Conservation (phyloP, 2,329 filamentous ascomycete genomes). For the Xylariaceae sp. region DNA sequence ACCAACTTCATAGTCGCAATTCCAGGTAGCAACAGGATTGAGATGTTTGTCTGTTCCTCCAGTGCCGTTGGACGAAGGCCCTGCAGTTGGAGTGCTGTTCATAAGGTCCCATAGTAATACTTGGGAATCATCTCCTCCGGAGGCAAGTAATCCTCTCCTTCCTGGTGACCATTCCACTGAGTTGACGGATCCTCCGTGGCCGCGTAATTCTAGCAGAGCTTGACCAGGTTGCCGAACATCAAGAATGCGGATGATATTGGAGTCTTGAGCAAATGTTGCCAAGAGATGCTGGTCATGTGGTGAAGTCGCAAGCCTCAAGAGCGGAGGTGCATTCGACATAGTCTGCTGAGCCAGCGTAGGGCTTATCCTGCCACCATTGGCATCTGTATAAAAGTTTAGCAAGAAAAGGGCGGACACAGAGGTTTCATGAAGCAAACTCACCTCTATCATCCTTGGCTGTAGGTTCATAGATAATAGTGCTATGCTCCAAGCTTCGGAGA, state of each 20-base stretch:
- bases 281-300: slow-evolving; percentile 95
- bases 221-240: slow-evolving; percentile 97
- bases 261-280: slow-evolving; percentile 96
- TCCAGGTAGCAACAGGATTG: slow-evolving; percentile 78
- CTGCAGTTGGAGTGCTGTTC: slow-evolving; percentile 62
- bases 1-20: slow-evolving; percentile 85
- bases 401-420: background rate
- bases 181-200: slow-evolving; percentile 85
- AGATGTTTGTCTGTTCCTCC: slow-evolving; percentile 63
- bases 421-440: slow-evolving; percentile 47
- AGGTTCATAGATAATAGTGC: slow-evolving; percentile 98
- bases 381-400: slow-evolving; percentile 46
- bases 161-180: slow-evolving; percentile 95
- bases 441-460: slow-evolving; percentile 82
- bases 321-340: slow-evolving; percentile 76
- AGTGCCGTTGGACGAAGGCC: slow-evolving; percentile 56
- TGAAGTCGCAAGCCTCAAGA: slow-evolving; percentile 84
- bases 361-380: slow-evolving; percentile 69
- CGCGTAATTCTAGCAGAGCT: slow-evolving; percentile 89
- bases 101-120: slow-evolving; percentile 95
- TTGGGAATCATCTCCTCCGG: slow-evolving; percentile 88
- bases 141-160: slow-evolving; percentile 85
- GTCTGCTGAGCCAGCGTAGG: slow-evolving; percentile 79
- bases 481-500: slow-evolving; percentile 92
- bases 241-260: slow-evolving; percentile 88